These are phyloP conservation scores for Mortierella sp. DNA, from an alignment of 371 early-diverging fungal species.

Conservation along the genomic window DNA sequence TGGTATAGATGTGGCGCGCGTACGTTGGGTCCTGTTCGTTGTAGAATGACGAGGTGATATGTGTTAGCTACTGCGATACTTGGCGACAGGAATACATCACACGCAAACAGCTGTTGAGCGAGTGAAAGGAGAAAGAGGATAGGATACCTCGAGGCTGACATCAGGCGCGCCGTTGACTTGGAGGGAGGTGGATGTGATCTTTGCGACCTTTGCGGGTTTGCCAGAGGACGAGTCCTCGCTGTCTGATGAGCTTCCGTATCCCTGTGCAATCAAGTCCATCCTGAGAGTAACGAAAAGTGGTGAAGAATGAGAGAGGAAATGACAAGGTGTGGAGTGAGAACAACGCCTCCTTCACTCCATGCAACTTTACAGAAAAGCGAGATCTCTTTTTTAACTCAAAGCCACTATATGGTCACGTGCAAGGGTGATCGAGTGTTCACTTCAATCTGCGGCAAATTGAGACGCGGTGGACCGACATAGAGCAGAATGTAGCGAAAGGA, in stretches of 20 bases:
- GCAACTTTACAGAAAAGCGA: neutral
- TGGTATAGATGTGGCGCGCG: constrained; percentile 65
- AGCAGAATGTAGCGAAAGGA: neutral
- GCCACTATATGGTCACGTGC: neutral
- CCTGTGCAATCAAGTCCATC: constrained; percentile 56
- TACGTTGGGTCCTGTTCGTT: constrained; percentile 59
- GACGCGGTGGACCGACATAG: neutral
- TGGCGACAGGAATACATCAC: constrained; percentile 29
- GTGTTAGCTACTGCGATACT: constrained; percentile 20
- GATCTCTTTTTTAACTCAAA: neutral
- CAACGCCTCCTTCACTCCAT: neutral
- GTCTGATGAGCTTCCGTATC: constrained; percentile 67
- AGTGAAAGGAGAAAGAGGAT: neutral
- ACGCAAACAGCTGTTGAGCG: neutral
- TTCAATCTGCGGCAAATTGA: neutral
- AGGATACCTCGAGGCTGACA: constrained; percentile 77
- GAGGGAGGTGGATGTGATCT: constrained; percentile 21
- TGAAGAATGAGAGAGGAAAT: neutral
- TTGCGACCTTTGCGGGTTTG: constrained; percentile 26
- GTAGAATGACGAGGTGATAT: too few relatives aligned
- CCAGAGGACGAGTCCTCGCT: constrained; percentile 59
- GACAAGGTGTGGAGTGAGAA: neutral
- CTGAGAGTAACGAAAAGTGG: neutral
- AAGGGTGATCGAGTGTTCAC: constrained; percentile 2
- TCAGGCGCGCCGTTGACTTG: constrained; percentile 80